These are phyloP conservation scores for Coriaria nepalensis DNA, from an alignment of 306 rosid species.

Conservation along the genomic window DNA sequence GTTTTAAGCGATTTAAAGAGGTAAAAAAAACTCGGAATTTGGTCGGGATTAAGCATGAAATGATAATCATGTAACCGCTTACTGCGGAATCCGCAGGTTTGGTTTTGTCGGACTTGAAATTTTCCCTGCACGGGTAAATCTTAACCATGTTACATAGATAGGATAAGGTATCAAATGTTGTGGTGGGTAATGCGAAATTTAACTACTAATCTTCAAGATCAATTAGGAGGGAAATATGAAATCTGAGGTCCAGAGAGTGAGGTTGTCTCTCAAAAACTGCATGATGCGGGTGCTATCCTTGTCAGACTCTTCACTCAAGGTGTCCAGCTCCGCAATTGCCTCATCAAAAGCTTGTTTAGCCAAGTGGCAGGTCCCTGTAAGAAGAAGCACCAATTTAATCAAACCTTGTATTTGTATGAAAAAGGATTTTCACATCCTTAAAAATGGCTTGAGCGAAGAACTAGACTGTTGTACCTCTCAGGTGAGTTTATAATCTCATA, in stretches of 20 bases:
- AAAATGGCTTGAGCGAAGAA: neutral
- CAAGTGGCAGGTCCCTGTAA: conserved; percentile 93
- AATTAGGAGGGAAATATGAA: no score
- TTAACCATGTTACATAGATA: neutral
- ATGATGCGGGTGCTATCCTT: conserved; percentile 97
- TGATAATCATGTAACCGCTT: conserved; percentile 2
- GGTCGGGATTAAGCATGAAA: no score
- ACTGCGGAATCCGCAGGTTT: conserved; percentile 61
- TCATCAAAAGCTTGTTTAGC: conserved; percentile 98
- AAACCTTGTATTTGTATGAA: conserved; percentile 5
- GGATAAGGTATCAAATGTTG: no score
- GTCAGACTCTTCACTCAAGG: conserved; percentile 97
- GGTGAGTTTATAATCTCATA: conserved; percentile 97
- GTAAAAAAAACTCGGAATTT: no score
- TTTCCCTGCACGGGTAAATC: conserved; percentile 50
- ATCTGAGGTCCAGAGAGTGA: conserved; percentile 90
- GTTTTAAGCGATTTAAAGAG: neutral
- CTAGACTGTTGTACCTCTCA: conserved; percentile 44
- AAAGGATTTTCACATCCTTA: neutral
- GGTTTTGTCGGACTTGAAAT: conserved; percentile 54
- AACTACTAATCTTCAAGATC: no score
- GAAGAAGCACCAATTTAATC: conserved; percentile 14
- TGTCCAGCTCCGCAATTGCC: conserved; percentile 97
- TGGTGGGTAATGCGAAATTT: no score
- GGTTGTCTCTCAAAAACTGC: conserved; percentile 98